Evolutionary conservation across 768 basidiomycete genomes (phyloP), one percentile per base, ranked within the genome.

Genomic region (Kwoniella sp.): DNA sequence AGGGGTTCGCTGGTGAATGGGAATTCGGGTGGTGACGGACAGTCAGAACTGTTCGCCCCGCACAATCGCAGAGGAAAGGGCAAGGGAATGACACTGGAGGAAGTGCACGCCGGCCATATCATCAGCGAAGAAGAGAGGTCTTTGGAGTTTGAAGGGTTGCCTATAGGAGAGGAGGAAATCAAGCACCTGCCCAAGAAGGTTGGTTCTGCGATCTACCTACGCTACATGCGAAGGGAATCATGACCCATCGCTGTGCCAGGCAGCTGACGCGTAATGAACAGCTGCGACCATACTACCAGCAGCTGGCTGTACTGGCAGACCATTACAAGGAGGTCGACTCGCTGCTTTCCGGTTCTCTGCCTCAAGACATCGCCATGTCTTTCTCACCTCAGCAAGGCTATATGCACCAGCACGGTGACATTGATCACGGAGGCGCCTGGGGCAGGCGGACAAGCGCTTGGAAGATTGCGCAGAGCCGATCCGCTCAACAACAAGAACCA

Each of bases 281-380:
- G 66, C 36, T 69, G 2, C 51, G 71, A 31, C 57, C 57, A 27
- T 73, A 73, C 42, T 73, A 73, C 40, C 42, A 60, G 31, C 34
- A 73, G 36, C 52, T 73, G 29, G 60, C 72, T 1, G 43, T 45
- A 1, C 40, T 73, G 2, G 38, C 57, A 7, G 57, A 58, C 5
- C 66, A 70, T 28, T 73, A 73, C 41, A 8, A 43, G 17, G 72
- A 73, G 55, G 72, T 71, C 5, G 72, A 73, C 32, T 37, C 28
- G 11, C 47, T 73, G 9, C 59, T 73, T 6, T 58, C 68, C 6
- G 70, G 70, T 5, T 57, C 63, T 22, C 43, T 73, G 12, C 72
- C 72, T 2, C 49, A 46, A 7, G 57, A 53, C 11, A 71, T 73
- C 38, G 72, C 63, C 5, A 50, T 54, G 3, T 69, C 72, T 2